phyloP scores from a whole-genome alignment of 495 filamentous ascomycete genomes.

The Bathelium albidoporum region DNA sequence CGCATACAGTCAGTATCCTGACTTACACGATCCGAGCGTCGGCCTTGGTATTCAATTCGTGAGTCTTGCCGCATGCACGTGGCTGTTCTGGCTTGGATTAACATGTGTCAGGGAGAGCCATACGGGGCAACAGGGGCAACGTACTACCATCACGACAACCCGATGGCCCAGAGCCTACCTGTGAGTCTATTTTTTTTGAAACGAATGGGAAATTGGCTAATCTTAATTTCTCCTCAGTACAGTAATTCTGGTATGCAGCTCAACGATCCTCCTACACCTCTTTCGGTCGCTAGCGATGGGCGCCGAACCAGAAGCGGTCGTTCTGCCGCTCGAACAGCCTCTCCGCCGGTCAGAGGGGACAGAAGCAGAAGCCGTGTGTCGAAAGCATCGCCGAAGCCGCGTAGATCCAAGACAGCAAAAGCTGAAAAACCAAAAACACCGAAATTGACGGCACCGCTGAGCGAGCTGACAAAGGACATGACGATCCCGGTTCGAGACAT shows the following conservation, averaged over 20 bases:
- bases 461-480: conserved; percentile 61
- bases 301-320: conserved; percentile 41
- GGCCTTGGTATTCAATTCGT: conserved; percentile 36
- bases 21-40: conserved; percentile 18
- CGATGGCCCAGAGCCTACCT: conserved; percentile 34
- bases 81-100: not conserved
- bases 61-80: not conserved
- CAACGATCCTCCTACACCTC: conserved; percentile 33
- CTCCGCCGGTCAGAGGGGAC: conserved; percentile 17
- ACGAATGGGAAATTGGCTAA: conserved; percentile 11
- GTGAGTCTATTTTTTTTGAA: not conserved
- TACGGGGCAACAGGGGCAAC: conserved; percentile 17
- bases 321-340: conserved; percentile 25
- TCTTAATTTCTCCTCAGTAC: not conserved
- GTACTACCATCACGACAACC: conserved; percentile 41
- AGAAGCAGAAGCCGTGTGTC: conserved; percentile 28
- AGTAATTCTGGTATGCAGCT: conserved; percentile 12
- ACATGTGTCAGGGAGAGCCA: conserved; percentile 10
- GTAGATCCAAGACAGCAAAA: conserved; percentile 43
- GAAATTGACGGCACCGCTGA: conserved; percentile 59
- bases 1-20: conserved; percentile 23
- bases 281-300: conserved; percentile 27
- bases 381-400: conserved; percentile 40
- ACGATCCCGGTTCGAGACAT: conserved; percentile 66
- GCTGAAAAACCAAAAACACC: conserved; percentile 39